Evolutionary conservation across 73 alveolate genomes (phyloP).

Genomic region (Blepharisma japonicum): DNA sequence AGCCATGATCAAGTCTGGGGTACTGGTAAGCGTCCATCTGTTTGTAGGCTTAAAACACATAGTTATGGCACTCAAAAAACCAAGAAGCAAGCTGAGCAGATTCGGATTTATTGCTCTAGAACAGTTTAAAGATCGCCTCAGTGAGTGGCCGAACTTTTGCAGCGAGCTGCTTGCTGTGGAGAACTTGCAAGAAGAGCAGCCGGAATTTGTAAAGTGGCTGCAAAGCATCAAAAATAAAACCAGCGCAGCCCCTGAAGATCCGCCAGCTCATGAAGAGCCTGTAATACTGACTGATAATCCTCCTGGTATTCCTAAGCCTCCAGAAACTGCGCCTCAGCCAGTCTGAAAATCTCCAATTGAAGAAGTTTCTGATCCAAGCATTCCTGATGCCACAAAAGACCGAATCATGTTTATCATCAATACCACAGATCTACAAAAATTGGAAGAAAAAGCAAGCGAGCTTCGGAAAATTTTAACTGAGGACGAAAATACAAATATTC

Average conservation of each 20-base stretch:
- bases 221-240: conserved; percentile 8
- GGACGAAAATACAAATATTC: conserved; percentile 34
- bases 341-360: neutral
- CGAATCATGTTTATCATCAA: conserved; percentile 50
- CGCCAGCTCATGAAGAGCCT: neutral
- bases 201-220: conserved; percentile 10
- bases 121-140: conserved; percentile 59
- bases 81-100: conserved; percentile 63
- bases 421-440: conserved; percentile 44
- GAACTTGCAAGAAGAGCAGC: conserved; percentile 3
- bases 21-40: conserved; percentile 79
- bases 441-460: conserved; percentile 64
- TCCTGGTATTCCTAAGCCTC: neutral
- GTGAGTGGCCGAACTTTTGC: conserved; percentile 61
- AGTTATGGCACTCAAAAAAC: conserved; percentile 84
- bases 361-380: neutral
- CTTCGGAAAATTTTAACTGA: conserved; percentile 42
- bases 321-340: neutral
- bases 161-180: conserved; percentile 40
- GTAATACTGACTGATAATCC: no score
- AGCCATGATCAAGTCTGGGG: conserved; percentile 60
- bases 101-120: conserved; percentile 73
- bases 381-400: conserved; percentile 29
- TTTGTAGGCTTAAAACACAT: conserved; percentile 83
- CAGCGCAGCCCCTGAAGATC: neutral